phyloP scores from a whole-genome alignment of 805 yeast species.

The Cyberlindnera euphorbiae region DNA sequence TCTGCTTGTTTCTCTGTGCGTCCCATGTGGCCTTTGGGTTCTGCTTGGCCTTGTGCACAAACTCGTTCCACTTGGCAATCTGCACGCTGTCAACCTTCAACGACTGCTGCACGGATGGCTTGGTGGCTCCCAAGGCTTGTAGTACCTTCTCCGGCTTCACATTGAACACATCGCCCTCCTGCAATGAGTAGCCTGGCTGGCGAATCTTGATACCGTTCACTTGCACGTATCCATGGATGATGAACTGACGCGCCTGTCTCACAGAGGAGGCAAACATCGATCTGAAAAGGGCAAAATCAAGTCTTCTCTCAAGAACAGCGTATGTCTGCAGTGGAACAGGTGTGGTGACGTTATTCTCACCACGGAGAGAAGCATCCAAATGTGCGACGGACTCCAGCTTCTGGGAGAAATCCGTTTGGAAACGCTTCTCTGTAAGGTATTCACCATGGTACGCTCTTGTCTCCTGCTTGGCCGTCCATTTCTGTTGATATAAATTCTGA shows the following conservation, averaged over 20 bases:
- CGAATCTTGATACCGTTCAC: conserved; percentile 80
- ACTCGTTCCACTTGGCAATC: conserved; percentile 70
- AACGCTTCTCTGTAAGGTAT: conserved; percentile 76
- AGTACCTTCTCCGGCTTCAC: conserved; percentile 85
- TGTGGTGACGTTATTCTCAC: conserved; percentile 51
- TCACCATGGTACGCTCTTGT: conserved; percentile 97
- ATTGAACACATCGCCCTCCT: conserved; percentile 82
- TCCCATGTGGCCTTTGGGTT: conserved; percentile 39
- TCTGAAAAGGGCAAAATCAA: conserved; percentile 87
- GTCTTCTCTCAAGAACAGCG: conserved; percentile 81
- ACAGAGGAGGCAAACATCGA: conserved; percentile 89
- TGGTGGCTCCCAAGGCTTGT: conserved; percentile 76
- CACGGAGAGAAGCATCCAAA: conserved; percentile 73
- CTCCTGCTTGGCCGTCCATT: conserved; percentile 87
- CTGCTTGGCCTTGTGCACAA: conserved; percentile 50
- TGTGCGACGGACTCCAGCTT: conserved; percentile 84
- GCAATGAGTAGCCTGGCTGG: conserved; percentile 73
- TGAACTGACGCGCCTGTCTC: conserved; percentile 89
- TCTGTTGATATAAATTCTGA: conserved; percentile 81
- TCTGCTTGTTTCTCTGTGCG: conserved; percentile 34
- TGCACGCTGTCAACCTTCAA: conserved; percentile 68
- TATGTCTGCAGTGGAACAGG: conserved; percentile 87
- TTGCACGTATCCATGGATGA: conserved; percentile 71
- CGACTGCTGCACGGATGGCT: conserved; percentile 71
- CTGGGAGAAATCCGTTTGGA: conserved; percentile 64